Evolutionary conservation across 139 green algal species (phyloP).

Genomic region (Microglena sp.): DNA sequence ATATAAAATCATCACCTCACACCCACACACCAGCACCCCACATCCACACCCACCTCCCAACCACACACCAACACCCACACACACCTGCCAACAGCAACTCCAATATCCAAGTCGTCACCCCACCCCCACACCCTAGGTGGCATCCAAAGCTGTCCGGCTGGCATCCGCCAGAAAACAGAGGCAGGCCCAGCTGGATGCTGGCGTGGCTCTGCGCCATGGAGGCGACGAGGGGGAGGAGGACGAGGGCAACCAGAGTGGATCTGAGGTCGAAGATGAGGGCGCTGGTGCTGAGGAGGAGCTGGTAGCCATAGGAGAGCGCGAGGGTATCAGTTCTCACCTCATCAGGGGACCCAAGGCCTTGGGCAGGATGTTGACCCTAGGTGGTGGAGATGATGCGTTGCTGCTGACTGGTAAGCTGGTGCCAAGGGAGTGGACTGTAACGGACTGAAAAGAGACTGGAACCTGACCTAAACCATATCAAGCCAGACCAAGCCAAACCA

Average conservation of each 20-base stretch:
- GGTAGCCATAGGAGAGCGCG: not conserved
- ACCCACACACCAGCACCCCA: too few species aligned
- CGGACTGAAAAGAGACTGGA: too few species aligned
- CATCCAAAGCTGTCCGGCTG: not conserved
- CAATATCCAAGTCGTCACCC: too few species aligned
- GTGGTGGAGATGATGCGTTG: conserved; percentile 20
- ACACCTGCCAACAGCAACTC: not conserved
- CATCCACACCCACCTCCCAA: too few species aligned
- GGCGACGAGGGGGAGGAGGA: not conserved
- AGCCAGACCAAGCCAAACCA: too few species aligned
- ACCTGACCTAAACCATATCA: too few species aligned
- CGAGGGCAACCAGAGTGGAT: not conserved
- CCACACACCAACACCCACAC: too few species aligned
- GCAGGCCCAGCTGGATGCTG: not conserved
- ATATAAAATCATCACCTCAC: too few species aligned
- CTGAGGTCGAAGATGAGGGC: not conserved
- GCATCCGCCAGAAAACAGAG: too few species aligned
- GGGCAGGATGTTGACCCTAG: conserved; percentile 24
- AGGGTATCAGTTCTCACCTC: too few species aligned
- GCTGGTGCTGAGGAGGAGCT: not conserved
- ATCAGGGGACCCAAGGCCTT: too few species aligned
- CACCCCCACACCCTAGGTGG: not conserved
- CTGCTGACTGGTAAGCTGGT: conserved; percentile 28
- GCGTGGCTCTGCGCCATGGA: not conserved
- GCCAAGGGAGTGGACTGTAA: too few species aligned